phyloP scores from a whole-genome alignment of 179 eudicot species.

The Corrigiola litoralis region DNA sequence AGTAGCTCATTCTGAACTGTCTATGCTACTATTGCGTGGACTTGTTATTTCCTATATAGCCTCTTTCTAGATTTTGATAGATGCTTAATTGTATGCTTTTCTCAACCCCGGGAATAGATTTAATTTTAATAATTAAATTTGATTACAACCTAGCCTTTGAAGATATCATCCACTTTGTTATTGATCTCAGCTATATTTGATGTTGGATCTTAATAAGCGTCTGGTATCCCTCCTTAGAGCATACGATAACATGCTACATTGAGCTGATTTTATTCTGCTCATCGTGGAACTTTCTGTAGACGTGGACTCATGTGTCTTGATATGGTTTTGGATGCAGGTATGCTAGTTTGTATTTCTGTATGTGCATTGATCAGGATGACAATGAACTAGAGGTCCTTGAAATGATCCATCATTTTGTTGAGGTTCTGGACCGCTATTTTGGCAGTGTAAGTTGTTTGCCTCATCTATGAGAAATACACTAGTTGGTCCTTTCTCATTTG shows the following conservation, averaged over 20 bases:
- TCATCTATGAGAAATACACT: neutral
- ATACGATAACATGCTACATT: neutral
- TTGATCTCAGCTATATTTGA: too few species aligned
- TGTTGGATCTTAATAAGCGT: too few species aligned
- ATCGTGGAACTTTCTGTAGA: too few species aligned
- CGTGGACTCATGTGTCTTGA: neutral
- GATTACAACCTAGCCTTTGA: too few species aligned
- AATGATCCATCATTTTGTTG: slow-evolving; percentile 89
- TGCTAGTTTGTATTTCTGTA: slow-evolving; percentile 96
- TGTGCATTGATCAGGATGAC: slow-evolving; percentile 93
- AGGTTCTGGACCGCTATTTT: slow-evolving; percentile 92
- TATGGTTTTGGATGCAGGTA: slow-evolving; percentile 43
- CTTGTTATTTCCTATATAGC: neutral
- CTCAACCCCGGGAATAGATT: too few species aligned
- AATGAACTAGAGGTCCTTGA: slow-evolving; percentile 94
- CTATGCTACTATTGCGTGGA: neutral
- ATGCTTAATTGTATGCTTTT: too few species aligned
- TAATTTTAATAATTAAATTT: too few species aligned
- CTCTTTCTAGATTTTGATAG: neutral
- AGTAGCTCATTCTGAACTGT: neutral
- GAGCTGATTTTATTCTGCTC: neutral
- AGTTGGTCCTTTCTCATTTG: neutral
- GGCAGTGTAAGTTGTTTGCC: slow-evolving; percentile 69
- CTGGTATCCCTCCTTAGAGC: too few species aligned
- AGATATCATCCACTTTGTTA: too few species aligned